A percentile compares a stretch with the other conserved stretches of the same genome.
phyloP scores from a whole-genome alignment of 768 basidiomycete genomes.

The Pisolithus microcarpus region DNA sequence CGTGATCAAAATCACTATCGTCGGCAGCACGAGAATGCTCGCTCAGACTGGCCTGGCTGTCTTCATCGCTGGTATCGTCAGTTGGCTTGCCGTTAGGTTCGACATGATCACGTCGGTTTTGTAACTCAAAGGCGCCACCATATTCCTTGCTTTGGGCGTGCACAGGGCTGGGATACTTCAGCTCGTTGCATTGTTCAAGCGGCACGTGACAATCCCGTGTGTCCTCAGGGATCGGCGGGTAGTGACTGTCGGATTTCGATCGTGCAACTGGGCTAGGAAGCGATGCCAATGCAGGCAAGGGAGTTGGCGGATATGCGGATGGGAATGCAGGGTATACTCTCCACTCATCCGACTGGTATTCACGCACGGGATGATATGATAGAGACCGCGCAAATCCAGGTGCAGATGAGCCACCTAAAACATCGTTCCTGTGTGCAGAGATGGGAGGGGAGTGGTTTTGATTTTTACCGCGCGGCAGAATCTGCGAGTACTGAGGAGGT shows the following conservation, averaged over 20 bases:
- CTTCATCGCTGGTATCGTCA: conserved; percentile 22
- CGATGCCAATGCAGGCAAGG: conserved; percentile 35
- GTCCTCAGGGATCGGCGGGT: conserved; percentile 35
- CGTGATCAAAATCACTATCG: conserved; percentile 57
- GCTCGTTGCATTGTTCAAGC: conserved; percentile 63
- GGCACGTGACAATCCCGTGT: conserved; percentile 60
- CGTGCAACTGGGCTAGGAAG: conserved; percentile 19
- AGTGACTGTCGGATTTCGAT: conserved; percentile 4
- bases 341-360: conserved; percentile 55
- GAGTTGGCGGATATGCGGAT: conserved; percentile 71
- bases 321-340: conserved; percentile 67
- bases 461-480: conserved; percentile 20
- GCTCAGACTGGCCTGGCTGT: conserved; percentile 20
- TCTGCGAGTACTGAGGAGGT: conserved; percentile 19
- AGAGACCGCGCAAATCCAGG: not conserved
- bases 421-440: conserved; percentile 35
- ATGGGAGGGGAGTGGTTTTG: conserved; percentile 59
- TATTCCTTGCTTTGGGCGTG: conserved; percentile 54
- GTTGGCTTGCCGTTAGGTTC: conserved; percentile 7
- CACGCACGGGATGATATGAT: conserved; percentile 15
- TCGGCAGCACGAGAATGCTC: conserved; percentile 13
- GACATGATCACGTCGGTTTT: conserved; percentile 6
- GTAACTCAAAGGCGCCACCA: conserved; percentile 35
- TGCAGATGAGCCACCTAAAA: conserved; percentile 20
- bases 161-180: conserved; percentile 50